Percentiles rank a stretch among this genome's conserved stretches.
phyloP scores from a whole-genome alignment of 495 filamentous ascomycete genomes.

The Bacidia rubella region DNA sequence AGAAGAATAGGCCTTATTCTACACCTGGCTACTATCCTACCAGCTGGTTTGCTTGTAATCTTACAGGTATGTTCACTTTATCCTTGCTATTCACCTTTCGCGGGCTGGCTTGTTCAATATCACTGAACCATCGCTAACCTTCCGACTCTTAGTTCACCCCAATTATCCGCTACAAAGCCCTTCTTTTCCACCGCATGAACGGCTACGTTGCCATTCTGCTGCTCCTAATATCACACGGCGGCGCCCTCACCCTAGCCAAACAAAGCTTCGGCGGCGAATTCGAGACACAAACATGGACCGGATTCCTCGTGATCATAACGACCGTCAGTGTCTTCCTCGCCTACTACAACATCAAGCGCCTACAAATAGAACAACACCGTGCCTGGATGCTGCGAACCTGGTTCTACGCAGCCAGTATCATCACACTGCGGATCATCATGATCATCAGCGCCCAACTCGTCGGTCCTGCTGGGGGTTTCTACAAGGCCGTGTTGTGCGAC shows the following conservation, averaged over 20 bases:
- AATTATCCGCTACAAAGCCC: slow-evolving; percentile 29
- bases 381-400: slow-evolving; percentile 41
- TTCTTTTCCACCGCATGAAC: slow-evolving; percentile 38
- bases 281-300: slow-evolving; percentile 26
- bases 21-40: slow-evolving; percentile 33
- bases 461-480: slow-evolving; percentile 22
- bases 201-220: slow-evolving; percentile 36
- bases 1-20: slow-evolving; percentile 33
- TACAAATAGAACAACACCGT: slow-evolving; percentile 43
- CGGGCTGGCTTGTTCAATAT: slow-evolving; percentile 30
- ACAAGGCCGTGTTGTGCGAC: slow-evolving; percentile 27
- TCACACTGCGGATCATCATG: slow-evolving; percentile 35
- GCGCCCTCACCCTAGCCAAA: slow-evolving; percentile 31
- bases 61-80: too few species aligned
- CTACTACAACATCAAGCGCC: slow-evolving; percentile 35
- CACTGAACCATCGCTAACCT: too few species aligned
- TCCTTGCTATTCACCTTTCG: too few species aligned
- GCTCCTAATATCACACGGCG: slow-evolving; percentile 24
- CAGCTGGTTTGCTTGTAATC: too few species aligned
- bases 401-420: slow-evolving; percentile 33
- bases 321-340: slow-evolving; percentile 24
- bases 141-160: slow-evolving; percentile 42
- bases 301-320: slow-evolving; percentile 26
- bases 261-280: slow-evolving; percentile 33
- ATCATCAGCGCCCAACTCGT: slow-evolving; percentile 24